Percentiles rank a stretch among this genome's conserved stretches.
These are phyloP conservation scores for Chaetomium cochliodes DNA, from an alignment of 495 filamentous ascomycete species.

Conservation along the genomic window DNA sequence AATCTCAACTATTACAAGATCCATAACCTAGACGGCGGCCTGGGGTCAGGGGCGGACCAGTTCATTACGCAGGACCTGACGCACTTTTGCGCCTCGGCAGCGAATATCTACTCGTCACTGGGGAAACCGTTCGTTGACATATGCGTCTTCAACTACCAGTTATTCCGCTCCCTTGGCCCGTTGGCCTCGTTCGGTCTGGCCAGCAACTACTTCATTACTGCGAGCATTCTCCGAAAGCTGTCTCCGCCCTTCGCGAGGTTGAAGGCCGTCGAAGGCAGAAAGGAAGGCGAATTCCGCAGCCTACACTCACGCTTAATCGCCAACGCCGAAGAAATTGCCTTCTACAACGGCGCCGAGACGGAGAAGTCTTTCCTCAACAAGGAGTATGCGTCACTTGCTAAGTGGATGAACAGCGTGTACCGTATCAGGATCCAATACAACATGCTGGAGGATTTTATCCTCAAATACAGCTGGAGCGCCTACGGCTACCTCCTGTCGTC, in stretches of 20 bases:
- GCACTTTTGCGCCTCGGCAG: conserved; percentile 87
- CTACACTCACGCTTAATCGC: conserved; percentile 89
- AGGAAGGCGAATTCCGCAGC: conserved; percentile 89
- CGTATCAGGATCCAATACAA: conserved; percentile 96
- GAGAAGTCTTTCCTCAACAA: conserved; percentile 85
- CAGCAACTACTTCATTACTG: conserved; percentile 89
- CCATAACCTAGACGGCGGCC: conserved; percentile 86
- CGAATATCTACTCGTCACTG: conserved; percentile 90
- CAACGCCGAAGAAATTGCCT: conserved; percentile 98
- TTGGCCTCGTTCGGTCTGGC: conserved; percentile 82
- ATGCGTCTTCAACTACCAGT: conserved; percentile 94
- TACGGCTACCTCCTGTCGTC: conserved; percentile 94
- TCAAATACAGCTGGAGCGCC: conserved; percentile 98
- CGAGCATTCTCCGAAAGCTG: conserved; percentile 77
- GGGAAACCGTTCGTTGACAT: conserved; percentile 96
- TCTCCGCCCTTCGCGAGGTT: conserved; percentile 96
- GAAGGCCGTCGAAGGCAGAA: conserved; percentile 89
- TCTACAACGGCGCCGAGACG: conserved; percentile 92
- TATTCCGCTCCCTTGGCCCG: conserved; percentile 88
- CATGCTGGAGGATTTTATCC: conserved; percentile 95
- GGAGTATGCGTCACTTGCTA: conserved; percentile 86
- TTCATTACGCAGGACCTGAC: conserved; percentile 98
- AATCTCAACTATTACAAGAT: conserved; percentile 96
- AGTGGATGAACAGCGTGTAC: conserved; percentile 96
- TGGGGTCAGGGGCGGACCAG: conserved; percentile 89